These are phyloP conservation scores for Cladosporium austrohemisphaericum DNA, from an alignment of 2,329 filamentous ascomycete species.

Conservation along the genomic window DNA sequence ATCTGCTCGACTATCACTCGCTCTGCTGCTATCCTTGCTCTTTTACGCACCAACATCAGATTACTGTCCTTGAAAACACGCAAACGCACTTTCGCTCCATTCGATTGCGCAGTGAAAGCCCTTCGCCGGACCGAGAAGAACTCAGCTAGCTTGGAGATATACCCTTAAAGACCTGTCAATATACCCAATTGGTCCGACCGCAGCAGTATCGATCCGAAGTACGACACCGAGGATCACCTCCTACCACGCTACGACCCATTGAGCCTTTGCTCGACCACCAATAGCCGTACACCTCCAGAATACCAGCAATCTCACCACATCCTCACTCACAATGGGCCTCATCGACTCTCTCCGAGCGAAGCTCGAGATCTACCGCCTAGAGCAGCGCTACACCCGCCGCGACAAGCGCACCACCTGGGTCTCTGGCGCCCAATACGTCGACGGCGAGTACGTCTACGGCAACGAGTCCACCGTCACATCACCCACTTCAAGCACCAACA, in stretches of 20 bases:
- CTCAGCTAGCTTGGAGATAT: no score
- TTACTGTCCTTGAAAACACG: no score
- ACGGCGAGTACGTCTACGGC: constrained; percentile 86
- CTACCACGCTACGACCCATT: no score
- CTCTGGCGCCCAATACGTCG: constrained; percentile 85
- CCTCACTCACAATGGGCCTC: constrained; percentile 52
- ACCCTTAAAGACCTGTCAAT: no score
- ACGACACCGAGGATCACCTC: no score
- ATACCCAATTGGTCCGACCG: no score
- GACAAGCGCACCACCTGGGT: constrained; percentile 87
- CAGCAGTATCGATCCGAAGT: no score
- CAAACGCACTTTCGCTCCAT: no score
- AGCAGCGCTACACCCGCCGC: constrained; percentile 89
- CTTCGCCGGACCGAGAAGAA: no score
- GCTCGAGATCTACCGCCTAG: constrained; percentile 88
- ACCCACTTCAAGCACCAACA: constrained; percentile 12
- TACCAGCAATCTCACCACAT: neutral
- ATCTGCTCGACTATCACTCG: neutral
- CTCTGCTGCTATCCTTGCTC: constrained; percentile 2
- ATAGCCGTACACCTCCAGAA: neutral
- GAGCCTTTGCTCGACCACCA: neutral
- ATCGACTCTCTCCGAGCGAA: constrained; percentile 74
- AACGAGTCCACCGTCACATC: constrained; percentile 12
- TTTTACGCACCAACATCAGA: neutral
- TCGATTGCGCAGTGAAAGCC: no score